Conservation (phyloP, 306 rosid species). For the Quercus engelmannii region DNA sequence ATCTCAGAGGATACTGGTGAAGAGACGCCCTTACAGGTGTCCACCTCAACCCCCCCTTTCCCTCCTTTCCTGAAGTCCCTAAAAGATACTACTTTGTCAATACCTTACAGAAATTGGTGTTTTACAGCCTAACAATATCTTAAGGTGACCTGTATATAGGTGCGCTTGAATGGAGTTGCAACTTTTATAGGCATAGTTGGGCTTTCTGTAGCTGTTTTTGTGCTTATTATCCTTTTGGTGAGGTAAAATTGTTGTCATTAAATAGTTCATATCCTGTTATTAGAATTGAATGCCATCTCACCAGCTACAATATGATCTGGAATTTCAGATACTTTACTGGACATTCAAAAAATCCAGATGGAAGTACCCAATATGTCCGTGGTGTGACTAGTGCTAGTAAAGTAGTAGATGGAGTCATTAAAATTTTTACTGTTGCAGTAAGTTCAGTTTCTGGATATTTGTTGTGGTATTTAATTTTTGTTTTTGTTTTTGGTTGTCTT, state of each 20-base stretch:
- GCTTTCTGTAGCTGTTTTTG: conserved; percentile 76
- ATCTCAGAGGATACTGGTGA: conserved; percentile 96
- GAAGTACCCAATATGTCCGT: conserved; percentile 38
- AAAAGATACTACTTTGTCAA: conserved; percentile 17
- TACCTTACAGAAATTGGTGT: not conserved
- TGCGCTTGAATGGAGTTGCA: conserved; percentile 97
- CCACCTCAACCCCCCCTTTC: conserved; percentile 10
- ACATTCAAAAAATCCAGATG: conserved; percentile 41
- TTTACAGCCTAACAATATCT: conserved; percentile 19
- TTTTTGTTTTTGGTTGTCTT: not conserved
- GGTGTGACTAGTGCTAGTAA: conserved; percentile 57
- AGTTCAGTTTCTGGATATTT: conserved; percentile 36
- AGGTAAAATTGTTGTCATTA: conserved; percentile 48
- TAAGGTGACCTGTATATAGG: conserved; percentile 52
- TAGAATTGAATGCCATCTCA: conserved; percentile 13
- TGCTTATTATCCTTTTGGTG: conserved; percentile 74
- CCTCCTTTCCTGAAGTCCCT: not conserved
- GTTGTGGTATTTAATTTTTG: not conserved
- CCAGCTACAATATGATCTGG: conserved; percentile 22
- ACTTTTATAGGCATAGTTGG: conserved; percentile 96
- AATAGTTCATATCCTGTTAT: not conserved
- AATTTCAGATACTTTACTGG: conserved; percentile 78
- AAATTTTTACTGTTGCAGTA: conserved; percentile 91
- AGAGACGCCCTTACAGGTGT: conserved; percentile 98
- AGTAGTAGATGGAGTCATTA: conserved; percentile 62